A percentile compares a stretch with the other conserved stretches of the same genome.
Evolutionary conservation across 2,329 filamentous ascomycete genomes (phyloP).

Genomic region (Fusarium papillatum): DNA sequence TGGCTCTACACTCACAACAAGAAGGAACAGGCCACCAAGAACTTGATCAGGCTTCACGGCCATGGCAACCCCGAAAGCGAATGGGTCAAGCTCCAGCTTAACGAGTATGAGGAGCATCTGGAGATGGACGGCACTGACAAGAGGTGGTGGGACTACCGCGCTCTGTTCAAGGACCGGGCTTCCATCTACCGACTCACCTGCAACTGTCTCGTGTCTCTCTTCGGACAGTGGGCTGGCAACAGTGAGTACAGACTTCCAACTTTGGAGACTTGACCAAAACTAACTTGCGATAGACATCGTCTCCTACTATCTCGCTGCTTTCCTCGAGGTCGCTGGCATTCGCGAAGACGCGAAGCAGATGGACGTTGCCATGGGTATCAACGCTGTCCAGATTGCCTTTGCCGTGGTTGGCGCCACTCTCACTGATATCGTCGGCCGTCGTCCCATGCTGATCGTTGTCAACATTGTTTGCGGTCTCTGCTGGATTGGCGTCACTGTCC

Average conservation of each 20-base stretch:
- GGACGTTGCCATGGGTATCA: constrained; percentile 63
- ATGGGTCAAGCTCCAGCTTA: constrained; percentile 53
- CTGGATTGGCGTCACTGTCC: constrained; percentile 63
- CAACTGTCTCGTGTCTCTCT: constrained; percentile 57
- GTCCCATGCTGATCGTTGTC: constrained; percentile 62
- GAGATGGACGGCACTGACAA: constrained; percentile 61
- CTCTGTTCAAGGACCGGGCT: constrained; percentile 55
- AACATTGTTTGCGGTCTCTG: constrained; percentile 60
- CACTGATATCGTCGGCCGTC: constrained; percentile 64
- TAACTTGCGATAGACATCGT: constrained; percentile 42
- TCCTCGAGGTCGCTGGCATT: constrained; percentile 66
- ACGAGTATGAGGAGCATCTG: constrained; percentile 59
- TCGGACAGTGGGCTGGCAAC: constrained; percentile 62
- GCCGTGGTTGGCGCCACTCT: constrained; percentile 62
- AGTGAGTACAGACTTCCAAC: constrained; percentile 14
- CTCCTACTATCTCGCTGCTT: constrained; percentile 64
- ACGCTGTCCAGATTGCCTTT: constrained; percentile 62
- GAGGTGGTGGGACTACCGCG: constrained; percentile 63
- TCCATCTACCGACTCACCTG: constrained; percentile 59
- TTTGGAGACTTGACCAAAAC: background rate
- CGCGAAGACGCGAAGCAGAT: constrained; percentile 52
- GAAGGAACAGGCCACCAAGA: constrained; percentile 41
- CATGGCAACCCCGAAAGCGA: constrained; percentile 53
- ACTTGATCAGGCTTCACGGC: constrained; percentile 57
- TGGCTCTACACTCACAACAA: constrained; percentile 55